Conservation (phyloP, 1,284 basidiomycete species). For the Volvariella surrecta region DNA sequence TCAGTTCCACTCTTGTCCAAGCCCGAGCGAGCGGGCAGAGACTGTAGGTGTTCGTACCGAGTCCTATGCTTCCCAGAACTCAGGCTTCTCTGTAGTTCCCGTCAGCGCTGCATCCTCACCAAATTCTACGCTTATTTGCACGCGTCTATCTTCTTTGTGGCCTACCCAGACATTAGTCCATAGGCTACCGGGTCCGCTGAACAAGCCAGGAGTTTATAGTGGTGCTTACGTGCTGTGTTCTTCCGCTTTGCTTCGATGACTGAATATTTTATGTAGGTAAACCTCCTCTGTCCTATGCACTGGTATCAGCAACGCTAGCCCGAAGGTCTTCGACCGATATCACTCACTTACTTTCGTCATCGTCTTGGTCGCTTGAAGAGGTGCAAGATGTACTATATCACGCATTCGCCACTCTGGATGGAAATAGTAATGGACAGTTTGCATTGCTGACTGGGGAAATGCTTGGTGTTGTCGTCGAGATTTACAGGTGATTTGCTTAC, state of each 20-base stretch:
- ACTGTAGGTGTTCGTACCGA: constrained; percentile 28
- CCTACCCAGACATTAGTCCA: constrained; percentile 3
- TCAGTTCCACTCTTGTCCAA: constrained; percentile 33
- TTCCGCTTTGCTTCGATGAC: no score
- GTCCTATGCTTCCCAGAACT: constrained; percentile 2
- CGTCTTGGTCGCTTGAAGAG: constrained; percentile 29
- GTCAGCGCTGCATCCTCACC: constrained; percentile 43
- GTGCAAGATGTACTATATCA: constrained; percentile 35
- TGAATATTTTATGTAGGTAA: constrained; percentile 6
- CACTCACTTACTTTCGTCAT: constrained; percentile 36
- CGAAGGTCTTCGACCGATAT: constrained; percentile 45
- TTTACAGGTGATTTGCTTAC: constrained; percentile 38
- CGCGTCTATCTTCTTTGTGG: constrained; percentile 28
- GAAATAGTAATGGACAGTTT: constrained; percentile 23
- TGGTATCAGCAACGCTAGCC: constrained; percentile 36
- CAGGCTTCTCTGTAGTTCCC: constrained; percentile 31
- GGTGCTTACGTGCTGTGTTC: no score
- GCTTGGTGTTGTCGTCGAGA: constrained; percentile 45
- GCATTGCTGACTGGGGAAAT: constrained; percentile 33
- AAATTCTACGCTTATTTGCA: constrained; percentile 45
- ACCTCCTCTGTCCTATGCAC: constrained; percentile 20
- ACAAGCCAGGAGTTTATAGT: no score
- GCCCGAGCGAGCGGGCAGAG: constrained; percentile 31
- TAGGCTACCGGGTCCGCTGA: no score
- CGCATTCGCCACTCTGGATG: constrained; percentile 33